These are phyloP conservation scores for Canna indica DNA, from an alignment of 176 grass and related monocot species.

Conservation along the genomic window DNA sequence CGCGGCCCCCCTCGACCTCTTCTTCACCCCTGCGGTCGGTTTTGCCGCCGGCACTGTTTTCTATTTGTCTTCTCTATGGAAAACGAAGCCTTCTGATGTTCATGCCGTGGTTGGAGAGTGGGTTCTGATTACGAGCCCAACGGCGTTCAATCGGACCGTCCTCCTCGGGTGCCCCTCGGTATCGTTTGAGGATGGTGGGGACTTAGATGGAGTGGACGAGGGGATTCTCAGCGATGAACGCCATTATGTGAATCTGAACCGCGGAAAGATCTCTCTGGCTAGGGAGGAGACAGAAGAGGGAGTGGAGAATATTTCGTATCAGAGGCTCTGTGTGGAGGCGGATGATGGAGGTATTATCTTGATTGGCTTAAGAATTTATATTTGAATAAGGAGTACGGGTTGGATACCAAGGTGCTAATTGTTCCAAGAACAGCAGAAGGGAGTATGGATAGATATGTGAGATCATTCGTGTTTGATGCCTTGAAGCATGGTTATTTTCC, in stretches of 20 bases:
- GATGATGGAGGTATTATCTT: slow-evolving; percentile 72
- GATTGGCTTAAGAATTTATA: slow-evolving; percentile 77
- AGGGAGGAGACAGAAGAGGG: neutral
- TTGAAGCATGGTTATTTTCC: slow-evolving; percentile 73
- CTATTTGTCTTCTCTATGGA: no score
- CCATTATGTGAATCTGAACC: slow-evolving; percentile 67
- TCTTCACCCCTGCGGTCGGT: no score
- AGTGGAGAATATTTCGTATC: slow-evolving; percentile 37
- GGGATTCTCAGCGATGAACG: no score
- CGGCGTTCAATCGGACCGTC: no score
- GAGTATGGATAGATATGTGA: slow-evolving; percentile 50
- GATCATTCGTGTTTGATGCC: slow-evolving; percentile 45
- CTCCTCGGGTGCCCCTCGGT: no score
- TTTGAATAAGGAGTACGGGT: slow-evolving; percentile 60
- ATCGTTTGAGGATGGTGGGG: no score
- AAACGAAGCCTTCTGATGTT: no score
- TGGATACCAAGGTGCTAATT: slow-evolving; percentile 53
- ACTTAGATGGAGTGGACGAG: no score
- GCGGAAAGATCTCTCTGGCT: slow-evolving; percentile 30
- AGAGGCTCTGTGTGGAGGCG: slow-evolving; percentile 56
- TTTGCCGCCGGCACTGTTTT: no score
- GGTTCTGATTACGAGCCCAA: no score
- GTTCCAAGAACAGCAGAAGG: slow-evolving; percentile 56
- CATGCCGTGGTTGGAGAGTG: no score
- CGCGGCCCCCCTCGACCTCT: no score